These are phyloP conservation scores for Leucocoprinus leucothites DNA, from an alignment of 768 basidiomycete species.

Conservation along the genomic window DNA sequence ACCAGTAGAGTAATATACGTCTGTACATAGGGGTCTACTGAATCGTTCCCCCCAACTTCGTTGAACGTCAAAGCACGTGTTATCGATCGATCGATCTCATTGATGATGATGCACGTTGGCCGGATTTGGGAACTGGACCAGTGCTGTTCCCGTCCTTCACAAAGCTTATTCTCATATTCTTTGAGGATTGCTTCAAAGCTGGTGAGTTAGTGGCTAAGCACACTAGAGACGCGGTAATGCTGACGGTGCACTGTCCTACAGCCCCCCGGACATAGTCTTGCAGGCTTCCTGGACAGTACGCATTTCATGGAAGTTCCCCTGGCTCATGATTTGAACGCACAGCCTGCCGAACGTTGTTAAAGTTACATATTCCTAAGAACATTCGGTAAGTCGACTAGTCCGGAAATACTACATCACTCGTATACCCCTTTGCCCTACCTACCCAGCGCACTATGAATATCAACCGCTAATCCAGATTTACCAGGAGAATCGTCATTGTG, in stretches of 20 bases:
- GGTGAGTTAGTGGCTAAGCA: too few species aligned
- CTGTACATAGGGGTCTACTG: background rate
- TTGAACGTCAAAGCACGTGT: too few species aligned
- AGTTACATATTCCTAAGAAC: too few species aligned
- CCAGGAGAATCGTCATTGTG: background rate
- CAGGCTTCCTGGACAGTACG: too few species aligned
- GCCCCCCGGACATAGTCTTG: too few species aligned
- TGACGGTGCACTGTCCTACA: too few species aligned
- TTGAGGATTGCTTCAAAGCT: too few species aligned
- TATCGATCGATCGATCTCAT: conserved; percentile 6
- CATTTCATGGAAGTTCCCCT: background rate
- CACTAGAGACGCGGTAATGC: too few species aligned
- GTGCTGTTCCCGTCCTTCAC: background rate
- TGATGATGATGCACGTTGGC: background rate
- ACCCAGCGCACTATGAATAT: background rate
- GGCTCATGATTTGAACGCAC: background rate
- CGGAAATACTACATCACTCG: too few species aligned
- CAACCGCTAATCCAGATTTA: background rate
- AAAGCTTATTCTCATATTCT: too few species aligned
- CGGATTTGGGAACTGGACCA: background rate
- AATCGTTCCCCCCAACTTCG: background rate
- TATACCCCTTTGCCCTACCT: conserved; percentile 1
- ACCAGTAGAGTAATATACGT: too few species aligned
- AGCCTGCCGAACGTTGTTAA: background rate
- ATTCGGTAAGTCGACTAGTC: too few species aligned